These are phyloP conservation scores for Cordia subcordata DNA, from an alignment of 257 asterid genomes.

Conservation along the genomic window DNA sequence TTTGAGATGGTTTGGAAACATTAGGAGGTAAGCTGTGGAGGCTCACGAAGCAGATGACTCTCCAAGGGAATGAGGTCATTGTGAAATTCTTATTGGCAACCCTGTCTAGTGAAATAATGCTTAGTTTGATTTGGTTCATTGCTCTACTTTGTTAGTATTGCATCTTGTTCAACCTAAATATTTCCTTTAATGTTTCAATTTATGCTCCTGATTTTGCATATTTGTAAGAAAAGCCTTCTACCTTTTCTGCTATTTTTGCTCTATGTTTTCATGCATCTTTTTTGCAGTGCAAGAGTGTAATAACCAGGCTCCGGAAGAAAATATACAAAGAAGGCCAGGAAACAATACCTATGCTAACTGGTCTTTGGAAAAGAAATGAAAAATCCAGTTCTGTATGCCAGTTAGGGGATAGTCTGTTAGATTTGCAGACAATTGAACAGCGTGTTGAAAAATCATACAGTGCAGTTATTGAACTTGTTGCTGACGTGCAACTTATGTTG, in stretches of 20 bases:
- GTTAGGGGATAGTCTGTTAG: slow-evolving; percentile 53
- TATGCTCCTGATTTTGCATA: neutral
- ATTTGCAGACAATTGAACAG: slow-evolving; percentile 56
- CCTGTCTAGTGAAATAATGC: too few species aligned
- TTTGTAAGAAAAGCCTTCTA: neutral
- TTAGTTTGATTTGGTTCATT: too few species aligned
- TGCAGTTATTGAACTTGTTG: slow-evolving; percentile 71
- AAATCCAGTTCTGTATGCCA: slow-evolving; percentile 19
- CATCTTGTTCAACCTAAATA: neutral
- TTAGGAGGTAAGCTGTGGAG: too few species aligned
- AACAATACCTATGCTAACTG: slow-evolving; percentile 79
- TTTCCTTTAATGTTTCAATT: neutral
- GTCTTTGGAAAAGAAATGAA: slow-evolving; percentile 71
- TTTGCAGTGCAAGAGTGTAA: slow-evolving; percentile 86
- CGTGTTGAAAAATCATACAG: slow-evolving; percentile 74
- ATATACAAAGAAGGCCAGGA: slow-evolving; percentile 79
- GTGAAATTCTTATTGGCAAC: too few species aligned
- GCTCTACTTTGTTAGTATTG: neutral
- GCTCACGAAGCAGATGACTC: too few species aligned
- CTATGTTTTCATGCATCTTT: slow-evolving; percentile 1
- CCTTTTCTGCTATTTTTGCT: neutral
- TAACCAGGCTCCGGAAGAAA: slow-evolving; percentile 81
- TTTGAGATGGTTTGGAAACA: too few species aligned
- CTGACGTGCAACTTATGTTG: slow-evolving; percentile 90
- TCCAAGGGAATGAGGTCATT: too few species aligned